Percentiles rank a stretch among this genome's conserved stretches.
Evolutionary conservation across 345 rosid species (phyloP).

Genomic region (Acer campestre): DNA sequence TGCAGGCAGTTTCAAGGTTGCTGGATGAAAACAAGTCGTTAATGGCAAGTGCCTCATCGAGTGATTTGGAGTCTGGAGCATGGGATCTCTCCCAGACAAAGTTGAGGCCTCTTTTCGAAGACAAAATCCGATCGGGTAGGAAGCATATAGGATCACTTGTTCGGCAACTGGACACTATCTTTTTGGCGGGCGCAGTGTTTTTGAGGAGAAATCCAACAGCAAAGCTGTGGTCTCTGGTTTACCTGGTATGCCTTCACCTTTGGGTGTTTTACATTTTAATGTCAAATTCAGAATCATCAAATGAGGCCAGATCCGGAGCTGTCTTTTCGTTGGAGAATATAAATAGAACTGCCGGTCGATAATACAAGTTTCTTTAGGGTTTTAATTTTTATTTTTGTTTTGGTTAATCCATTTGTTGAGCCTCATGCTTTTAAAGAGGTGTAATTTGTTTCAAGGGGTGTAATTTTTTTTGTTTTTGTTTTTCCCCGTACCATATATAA

Average conservation of each 20-base stretch:
- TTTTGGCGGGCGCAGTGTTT: constrained; percentile 72
- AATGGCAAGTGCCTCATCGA: constrained; percentile 34
- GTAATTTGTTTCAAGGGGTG: too few species aligned
- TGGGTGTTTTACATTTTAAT: constrained; percentile 87
- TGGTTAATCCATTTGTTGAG: constrained; percentile 9
- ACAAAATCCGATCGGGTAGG: constrained; percentile 65
- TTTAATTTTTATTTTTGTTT: too few species aligned
- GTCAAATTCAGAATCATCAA: constrained; percentile 52
- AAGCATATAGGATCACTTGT: constrained; percentile 71
- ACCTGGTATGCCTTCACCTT: constrained; percentile 78
- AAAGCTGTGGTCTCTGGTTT: constrained; percentile 66
- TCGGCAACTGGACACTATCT: constrained; percentile 70
- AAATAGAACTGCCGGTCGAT: constrained; percentile 50
- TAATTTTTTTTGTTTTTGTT: too few species aligned
- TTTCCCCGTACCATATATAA: neutral
- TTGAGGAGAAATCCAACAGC: constrained; percentile 76
- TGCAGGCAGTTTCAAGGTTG: constrained; percentile 75
- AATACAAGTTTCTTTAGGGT: neutral
- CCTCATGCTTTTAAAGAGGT: constrained; percentile 18
- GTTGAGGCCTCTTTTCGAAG: constrained; percentile 45
- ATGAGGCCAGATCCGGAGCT: constrained; percentile 63
- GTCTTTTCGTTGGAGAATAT: constrained; percentile 72
- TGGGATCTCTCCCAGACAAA: constrained; percentile 58
- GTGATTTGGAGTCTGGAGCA: constrained; percentile 67
- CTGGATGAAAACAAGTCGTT: constrained; percentile 63